These are phyloP conservation scores for Carex scoparia DNA, from an alignment of 176 grass and related monocot genomes.

Conservation along the genomic window DNA sequence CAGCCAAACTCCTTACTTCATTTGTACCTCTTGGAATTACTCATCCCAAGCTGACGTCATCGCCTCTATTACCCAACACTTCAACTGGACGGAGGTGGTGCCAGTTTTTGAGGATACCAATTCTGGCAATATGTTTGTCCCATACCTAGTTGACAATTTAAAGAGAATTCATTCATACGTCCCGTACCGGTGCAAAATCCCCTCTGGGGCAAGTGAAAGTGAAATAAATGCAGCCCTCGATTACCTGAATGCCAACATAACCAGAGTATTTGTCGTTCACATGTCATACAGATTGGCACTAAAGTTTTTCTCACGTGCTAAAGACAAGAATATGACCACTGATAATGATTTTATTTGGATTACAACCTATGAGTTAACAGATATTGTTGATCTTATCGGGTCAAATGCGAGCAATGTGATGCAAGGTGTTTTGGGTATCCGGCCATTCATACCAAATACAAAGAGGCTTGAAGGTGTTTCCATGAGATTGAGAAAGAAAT, in stretches of 20 bases:
- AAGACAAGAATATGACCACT: conserved; percentile 44
- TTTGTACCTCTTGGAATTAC: conserved; percentile 58
- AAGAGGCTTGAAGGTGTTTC: conserved; percentile 21
- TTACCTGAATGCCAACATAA: conserved; percentile 35
- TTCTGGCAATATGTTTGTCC: conserved; percentile 37
- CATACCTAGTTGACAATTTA: conserved; percentile 58
- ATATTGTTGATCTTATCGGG: conserved; percentile 47
- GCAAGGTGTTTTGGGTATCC: conserved; percentile 65
- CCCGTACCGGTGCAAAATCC: conserved; percentile 41
- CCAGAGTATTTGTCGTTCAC: conserved; percentile 58
- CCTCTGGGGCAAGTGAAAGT: conserved; percentile 12
- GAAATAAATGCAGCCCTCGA: conserved; percentile 32
- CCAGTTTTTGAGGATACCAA: conserved; percentile 44
- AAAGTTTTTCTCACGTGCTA: conserved; percentile 45
- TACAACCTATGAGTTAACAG: conserved; percentile 60
- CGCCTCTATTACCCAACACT: conserved; percentile 37
- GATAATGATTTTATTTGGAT: conserved; percentile 58
- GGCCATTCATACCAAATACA: conserved; percentile 38
- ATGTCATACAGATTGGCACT: conserved; percentile 52
- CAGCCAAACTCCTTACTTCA: conserved; percentile 57
- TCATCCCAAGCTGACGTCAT: conserved; percentile 55
- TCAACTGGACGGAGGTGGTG: conserved; percentile 60
- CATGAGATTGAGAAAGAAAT: conserved; percentile 43
- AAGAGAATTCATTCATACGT: conserved; percentile 31
- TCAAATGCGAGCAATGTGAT: conserved; percentile 46